These are phyloP conservation scores for Conticribra guillardii DNA, from an alignment of 108 stramenopile species.

Conservation along the genomic window DNA sequence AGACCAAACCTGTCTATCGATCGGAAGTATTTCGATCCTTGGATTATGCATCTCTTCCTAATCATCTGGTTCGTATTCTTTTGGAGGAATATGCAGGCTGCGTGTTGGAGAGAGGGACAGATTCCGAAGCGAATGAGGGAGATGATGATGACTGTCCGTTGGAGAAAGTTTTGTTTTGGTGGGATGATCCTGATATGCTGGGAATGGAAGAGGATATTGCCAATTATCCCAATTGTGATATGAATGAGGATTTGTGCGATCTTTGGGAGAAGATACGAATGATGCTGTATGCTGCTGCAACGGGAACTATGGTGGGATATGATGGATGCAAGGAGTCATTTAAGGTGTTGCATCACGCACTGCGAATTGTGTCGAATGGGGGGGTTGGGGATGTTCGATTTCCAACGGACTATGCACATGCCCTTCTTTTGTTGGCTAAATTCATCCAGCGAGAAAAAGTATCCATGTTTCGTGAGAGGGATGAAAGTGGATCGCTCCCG, in stretches of 20 bases:
- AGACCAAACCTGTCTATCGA: conserved; percentile 23
- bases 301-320: conserved; percentile 29
- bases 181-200: conserved; percentile 48
- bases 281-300: conserved; percentile 47
- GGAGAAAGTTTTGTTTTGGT: conserved; percentile 46
- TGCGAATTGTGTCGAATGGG: conserved; percentile 24
- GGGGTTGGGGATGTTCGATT: conserved; percentile 34
- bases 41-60: conserved; percentile 31
- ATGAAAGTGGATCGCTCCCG: conserved; percentile 40
- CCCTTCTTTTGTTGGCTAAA: conserved; percentile 33
- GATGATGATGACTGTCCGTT: conserved; percentile 47
- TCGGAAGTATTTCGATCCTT: conserved; percentile 40
- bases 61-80: conserved; percentile 30
- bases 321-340: conserved; percentile 29
- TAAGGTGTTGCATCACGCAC: conserved; percentile 36
- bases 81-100: conserved; percentile 42
- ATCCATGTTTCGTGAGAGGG: conserved; percentile 45
- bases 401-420: conserved; percentile 43
- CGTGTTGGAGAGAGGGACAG: conserved; percentile 36
- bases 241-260: conserved; percentile 35
- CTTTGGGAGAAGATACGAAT: conserved; percentile 45
- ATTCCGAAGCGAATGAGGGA: conserved; percentile 44
- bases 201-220: conserved; percentile 43
- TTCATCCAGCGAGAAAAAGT: conserved; percentile 31
- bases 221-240: conserved; percentile 38